These are phyloP conservation scores for Kitagawia praeruptora DNA, from an alignment of 129 eudicot species.

Conservation along the genomic window DNA sequence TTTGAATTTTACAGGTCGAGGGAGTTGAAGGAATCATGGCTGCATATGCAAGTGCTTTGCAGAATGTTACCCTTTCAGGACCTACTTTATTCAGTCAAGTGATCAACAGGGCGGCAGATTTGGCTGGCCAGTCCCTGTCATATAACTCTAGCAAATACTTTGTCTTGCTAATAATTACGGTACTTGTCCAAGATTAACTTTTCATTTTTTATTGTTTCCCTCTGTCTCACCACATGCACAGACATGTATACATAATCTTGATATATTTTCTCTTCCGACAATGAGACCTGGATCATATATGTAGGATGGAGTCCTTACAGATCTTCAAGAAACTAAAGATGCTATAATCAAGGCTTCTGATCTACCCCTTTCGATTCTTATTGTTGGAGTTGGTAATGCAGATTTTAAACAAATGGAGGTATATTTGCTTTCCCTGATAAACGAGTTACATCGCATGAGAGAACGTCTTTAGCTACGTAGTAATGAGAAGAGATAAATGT, in stretches of 20 bases:
- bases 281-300: background rate
- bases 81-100: slow-evolving; percentile 88
- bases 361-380: slow-evolving; percentile 79
- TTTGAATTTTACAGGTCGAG: slow-evolving; percentile 40
- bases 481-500: background rate
- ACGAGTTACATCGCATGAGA: background rate
- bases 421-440: background rate
- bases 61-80: slow-evolving; percentile 58
- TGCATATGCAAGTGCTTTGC: slow-evolving; percentile 60
- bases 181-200: slow-evolving; percentile 15
- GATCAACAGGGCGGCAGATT: slow-evolving; percentile 73
- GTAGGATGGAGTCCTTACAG: slow-evolving; percentile 91
- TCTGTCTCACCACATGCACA: background rate
- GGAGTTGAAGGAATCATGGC: slow-evolving; percentile 89
- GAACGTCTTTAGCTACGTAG: background rate
- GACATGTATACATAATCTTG: background rate
- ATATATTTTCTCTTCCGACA: background rate
- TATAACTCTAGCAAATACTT: slow-evolving; percentile 51
- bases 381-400: slow-evolving; percentile 89
- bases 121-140: slow-evolving; percentile 65
- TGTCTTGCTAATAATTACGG: slow-evolving; percentile 83
- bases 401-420: slow-evolving; percentile 94
- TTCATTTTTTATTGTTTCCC: background rate
- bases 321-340: slow-evolving; percentile 81
- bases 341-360: slow-evolving; percentile 88